Conservation (phyloP, 495 filamentous ascomycete genomes). For the Rhypophila decipiens region DNA sequence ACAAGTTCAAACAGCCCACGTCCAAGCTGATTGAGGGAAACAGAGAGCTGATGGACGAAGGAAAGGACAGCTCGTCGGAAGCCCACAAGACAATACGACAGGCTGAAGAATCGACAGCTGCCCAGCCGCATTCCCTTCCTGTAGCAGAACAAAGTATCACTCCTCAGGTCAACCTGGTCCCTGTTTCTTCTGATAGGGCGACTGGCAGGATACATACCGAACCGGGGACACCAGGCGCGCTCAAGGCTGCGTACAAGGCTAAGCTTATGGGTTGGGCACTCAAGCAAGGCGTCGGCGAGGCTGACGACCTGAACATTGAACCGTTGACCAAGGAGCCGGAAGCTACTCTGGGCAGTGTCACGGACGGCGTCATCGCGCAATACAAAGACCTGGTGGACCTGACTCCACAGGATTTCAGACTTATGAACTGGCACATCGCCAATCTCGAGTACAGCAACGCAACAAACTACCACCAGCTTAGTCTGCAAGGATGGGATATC, state of each 20-base stretch:
- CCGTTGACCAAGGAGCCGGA: conserved; percentile 47
- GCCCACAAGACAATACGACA: conserved; percentile 65
- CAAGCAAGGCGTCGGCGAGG: conserved; percentile 54
- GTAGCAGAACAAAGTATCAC: conserved; percentile 43
- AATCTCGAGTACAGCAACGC: conserved; percentile 98
- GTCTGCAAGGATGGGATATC: conserved; percentile 90
- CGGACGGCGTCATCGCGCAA: conserved; percentile 82
- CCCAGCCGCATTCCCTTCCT: conserved; percentile 39
- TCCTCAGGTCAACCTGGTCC: conserved; percentile 46
- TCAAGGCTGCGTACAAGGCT: conserved; percentile 63
- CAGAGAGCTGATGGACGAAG: conserved; percentile 72
- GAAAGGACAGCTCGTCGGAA: conserved; percentile 66
- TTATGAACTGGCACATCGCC: conserved; percentile 97
- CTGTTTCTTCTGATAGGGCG: conserved; percentile 52
- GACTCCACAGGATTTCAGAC: conserved; percentile 74
- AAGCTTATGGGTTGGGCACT: conserved; percentile 76
- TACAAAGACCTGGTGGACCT: conserved; percentile 80
- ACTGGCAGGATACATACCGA: conserved; percentile 55
- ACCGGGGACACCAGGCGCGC: conserved; percentile 48
- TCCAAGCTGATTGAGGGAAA: conserved; percentile 76
- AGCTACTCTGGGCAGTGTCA: conserved; percentile 78
- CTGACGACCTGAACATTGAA: conserved; percentile 70
- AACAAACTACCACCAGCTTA: conserved; percentile 75
- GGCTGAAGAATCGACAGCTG: conserved; percentile 54
- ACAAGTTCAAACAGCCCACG: conserved; percentile 66